Conservation (phyloP, 345 rosid species). For the Boechera retrofracta region DNA sequence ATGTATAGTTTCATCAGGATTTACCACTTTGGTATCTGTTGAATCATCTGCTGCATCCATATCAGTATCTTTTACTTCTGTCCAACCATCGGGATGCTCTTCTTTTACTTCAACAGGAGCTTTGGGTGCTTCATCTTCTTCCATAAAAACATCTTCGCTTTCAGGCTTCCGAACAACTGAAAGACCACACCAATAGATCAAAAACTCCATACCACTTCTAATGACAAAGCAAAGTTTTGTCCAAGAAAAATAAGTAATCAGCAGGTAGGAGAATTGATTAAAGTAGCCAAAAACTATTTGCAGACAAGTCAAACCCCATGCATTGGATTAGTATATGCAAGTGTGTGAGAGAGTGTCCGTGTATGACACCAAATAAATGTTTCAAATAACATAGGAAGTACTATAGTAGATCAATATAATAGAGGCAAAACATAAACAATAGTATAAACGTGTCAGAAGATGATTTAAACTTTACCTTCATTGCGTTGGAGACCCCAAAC, state of each 20-base stretch:
- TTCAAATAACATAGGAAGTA: constrained; percentile 1
- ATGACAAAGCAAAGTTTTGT: neutral
- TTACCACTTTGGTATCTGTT: constrained; percentile 63
- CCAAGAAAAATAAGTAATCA: neutral
- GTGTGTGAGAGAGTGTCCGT: neutral
- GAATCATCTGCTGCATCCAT: constrained; percentile 54
- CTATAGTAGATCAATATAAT: constrained; percentile 8
- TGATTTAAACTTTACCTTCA: constrained; percentile 59
- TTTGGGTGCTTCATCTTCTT: constrained; percentile 76
- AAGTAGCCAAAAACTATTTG: neutral
- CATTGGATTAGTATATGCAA: neutral
- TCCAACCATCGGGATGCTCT: constrained; percentile 68
- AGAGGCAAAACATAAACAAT: constrained; percentile 21
- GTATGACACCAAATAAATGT: constrained; percentile 9
- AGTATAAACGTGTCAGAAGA: constrained; percentile 4
- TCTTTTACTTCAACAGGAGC: constrained; percentile 59
- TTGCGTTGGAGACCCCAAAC: constrained; percentile 86
- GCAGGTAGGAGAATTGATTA: neutral
- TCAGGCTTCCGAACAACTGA: constrained; percentile 70
- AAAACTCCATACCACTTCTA: constrained; percentile 6
- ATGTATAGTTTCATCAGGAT: constrained; percentile 84
- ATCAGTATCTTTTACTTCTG: constrained; percentile 59
- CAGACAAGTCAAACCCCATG: neutral
- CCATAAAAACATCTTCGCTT: constrained; percentile 87
- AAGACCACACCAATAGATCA: constrained; percentile 41